Conservation (phyloP, 805 yeast species). For the Monosporozyma unispora region DNA sequence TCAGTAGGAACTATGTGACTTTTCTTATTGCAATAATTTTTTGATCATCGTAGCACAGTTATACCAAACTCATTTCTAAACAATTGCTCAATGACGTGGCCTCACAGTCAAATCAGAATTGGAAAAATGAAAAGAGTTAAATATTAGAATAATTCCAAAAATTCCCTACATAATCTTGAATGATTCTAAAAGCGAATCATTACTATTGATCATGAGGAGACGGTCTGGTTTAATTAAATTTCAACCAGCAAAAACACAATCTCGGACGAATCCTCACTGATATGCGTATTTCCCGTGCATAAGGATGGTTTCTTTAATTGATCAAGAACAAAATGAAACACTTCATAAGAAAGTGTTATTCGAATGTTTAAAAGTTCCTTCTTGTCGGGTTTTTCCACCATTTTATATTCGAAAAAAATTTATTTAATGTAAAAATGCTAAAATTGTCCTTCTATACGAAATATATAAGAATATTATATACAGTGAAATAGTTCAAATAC, state of each 20-base stretch:
- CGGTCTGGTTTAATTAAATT: slow-evolving; percentile 81
- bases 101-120: not conserved
- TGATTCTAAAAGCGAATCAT: slow-evolving; percentile 38
- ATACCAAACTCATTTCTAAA: no score
- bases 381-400: not conserved
- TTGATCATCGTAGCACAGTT: no score
- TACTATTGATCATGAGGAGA: slow-evolving; percentile 42
- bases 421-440: not conserved
- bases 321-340: not conserved
- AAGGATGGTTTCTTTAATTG: slow-evolving; percentile 55
- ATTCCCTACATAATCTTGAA: slow-evolving; percentile 49
- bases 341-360: not conserved
- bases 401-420: not conserved
- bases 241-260: slow-evolving; percentile 99
- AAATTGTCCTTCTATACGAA: slow-evolving; percentile 5
- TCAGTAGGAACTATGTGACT: no score
- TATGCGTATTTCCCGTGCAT: slow-evolving; percentile 99
- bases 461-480: not conserved
- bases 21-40: no score
- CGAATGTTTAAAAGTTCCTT: not conserved
- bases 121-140: not conserved
- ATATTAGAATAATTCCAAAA: slow-evolving; percentile 45
- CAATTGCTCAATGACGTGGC: not conserved
- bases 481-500: not conserved
- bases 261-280: slow-evolving; percentile 99